Evolutionary conservation across 2,329 filamentous ascomycete species (phyloP).

Genomic region (Fulvia fulva): DNA sequence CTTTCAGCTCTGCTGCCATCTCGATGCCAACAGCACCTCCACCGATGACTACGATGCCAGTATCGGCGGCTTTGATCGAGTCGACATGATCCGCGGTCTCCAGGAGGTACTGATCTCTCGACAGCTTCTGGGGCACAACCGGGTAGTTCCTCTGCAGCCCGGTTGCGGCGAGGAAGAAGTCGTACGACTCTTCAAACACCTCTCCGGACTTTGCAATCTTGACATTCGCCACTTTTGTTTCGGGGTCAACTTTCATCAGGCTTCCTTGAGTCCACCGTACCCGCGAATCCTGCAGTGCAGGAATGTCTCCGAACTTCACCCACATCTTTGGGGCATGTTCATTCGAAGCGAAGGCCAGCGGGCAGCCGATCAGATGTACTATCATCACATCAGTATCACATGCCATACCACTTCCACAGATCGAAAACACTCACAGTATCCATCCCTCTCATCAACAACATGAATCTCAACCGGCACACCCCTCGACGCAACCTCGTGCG

Average conservation of each 20-base stretch:
- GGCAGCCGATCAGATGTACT: conserved; percentile 75
- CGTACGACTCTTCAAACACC: conserved; percentile 49
- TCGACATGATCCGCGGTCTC: conserved; percentile 61
- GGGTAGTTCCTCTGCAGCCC: conserved; percentile 69
- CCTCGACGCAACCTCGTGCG: conserved; percentile 10
- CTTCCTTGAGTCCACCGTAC: conserved; percentile 64
- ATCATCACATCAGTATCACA: background rate
- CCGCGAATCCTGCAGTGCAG: conserved; percentile 59
- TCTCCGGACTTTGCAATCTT: conserved; percentile 37
- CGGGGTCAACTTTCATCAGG: conserved; percentile 57
- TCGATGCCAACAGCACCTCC: conserved; percentile 76
- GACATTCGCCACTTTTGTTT: conserved; percentile 56
- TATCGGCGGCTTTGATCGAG: conserved; percentile 45
- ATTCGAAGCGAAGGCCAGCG: conserved; percentile 63
- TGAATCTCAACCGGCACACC: conserved; percentile 59
- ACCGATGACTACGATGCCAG: conserved; percentile 68
- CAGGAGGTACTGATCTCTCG: conserved; percentile 58
- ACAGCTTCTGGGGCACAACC: conserved; percentile 64
- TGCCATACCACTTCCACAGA: background rate
- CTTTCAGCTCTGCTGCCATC: conserved; percentile 75
- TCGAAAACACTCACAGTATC: conserved; percentile 58
- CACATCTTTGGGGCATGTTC: conserved; percentile 65
- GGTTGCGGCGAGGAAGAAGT: conserved; percentile 70
- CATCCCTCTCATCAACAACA: conserved; percentile 74
- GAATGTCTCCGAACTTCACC: conserved; percentile 64